phyloP scores from a whole-genome alignment of 768 basidiomycete genomes.

The Lactarius sp. region DNA sequence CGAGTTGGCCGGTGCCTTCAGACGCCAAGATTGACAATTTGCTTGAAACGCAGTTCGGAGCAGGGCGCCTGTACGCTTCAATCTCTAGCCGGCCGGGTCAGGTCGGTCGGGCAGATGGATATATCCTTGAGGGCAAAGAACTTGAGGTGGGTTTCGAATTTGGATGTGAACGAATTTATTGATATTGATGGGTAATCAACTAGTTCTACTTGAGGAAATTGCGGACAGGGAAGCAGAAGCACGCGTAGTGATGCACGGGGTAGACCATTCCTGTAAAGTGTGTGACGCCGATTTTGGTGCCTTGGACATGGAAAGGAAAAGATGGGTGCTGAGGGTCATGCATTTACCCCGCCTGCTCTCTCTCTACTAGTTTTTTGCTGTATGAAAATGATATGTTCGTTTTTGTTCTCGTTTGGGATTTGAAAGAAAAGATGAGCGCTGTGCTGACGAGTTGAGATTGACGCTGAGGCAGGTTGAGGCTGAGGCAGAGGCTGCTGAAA shows the following conservation, averaged over 20 bases:
- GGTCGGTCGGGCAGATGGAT: constrained; percentile 93
- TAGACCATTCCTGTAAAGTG: not conserved
- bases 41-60: constrained; percentile 84
- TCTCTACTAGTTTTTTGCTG: not conserved
- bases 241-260: constrained; percentile 44
- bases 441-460: no score
- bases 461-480: no score
- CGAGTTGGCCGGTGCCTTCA: constrained; percentile 29
- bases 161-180: not conserved
- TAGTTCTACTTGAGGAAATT: constrained; percentile 95
- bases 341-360: not conserved
- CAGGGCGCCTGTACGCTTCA: constrained; percentile 91
- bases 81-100: constrained; percentile 97
- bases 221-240: constrained; percentile 93
- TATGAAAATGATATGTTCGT: constrained; percentile 1
- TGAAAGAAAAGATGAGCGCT: not conserved
- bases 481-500: no score
- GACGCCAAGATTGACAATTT: constrained; percentile 89
- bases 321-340: constrained; percentile 1
- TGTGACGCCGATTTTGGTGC: constrained; percentile 1
- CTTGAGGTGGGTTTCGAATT: constrained; percentile 66
- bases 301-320: not conserved
- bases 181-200: not conserved
- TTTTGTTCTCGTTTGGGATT: not conserved
- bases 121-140: constrained; percentile 97